phyloP scores from a whole-genome alignment of 495 filamentous ascomycete genomes.

The Tuber melanosporum region DNA sequence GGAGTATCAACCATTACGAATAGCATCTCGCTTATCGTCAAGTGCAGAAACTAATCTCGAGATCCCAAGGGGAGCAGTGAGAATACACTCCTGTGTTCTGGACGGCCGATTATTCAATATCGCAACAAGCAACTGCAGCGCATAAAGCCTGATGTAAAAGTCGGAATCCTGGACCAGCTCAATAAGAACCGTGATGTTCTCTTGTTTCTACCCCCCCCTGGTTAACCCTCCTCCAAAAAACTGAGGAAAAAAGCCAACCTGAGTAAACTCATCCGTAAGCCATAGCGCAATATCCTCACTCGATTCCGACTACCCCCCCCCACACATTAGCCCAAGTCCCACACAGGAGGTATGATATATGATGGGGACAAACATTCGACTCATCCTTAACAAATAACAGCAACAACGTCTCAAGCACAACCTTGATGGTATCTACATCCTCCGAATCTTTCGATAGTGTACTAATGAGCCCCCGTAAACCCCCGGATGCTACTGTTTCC shows the following conservation, averaged over 20 bases:
- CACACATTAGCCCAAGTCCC: not conserved
- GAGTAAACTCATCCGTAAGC: constrained; percentile 96
- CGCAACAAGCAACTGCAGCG: constrained; percentile 78
- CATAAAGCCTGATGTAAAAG: constrained; percentile 91
- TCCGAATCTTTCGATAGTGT: constrained; percentile 80
- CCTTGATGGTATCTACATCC: constrained; percentile 93
- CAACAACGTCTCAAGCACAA: constrained; percentile 87
- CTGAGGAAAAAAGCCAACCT: constrained; percentile 50
- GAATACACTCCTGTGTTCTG: constrained; percentile 90
- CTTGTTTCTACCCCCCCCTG: constrained; percentile 66
- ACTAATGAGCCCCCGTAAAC: constrained; percentile 75
- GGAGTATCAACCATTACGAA: constrained; percentile 68
- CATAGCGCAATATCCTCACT: constrained; percentile 94
- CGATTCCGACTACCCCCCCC: constrained; percentile 64
- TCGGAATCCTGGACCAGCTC: constrained; percentile 81
- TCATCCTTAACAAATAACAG: constrained; percentile 79
- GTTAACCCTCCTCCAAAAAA: constrained; percentile 17
- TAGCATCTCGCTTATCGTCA: constrained; percentile 78
- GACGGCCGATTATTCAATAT: constrained; percentile 82
- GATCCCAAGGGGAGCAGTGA: constrained; percentile 79
- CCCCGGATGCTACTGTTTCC: constrained; percentile 89
- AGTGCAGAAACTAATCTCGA: constrained; percentile 75
- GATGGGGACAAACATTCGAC: constrained; percentile 52
- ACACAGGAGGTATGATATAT: not conserved
- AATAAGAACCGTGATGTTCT: constrained; percentile 87